Evolutionary conservation across 306 rosid genomes (phyloP).

Genomic region (Cucurbita pepo): DNA sequence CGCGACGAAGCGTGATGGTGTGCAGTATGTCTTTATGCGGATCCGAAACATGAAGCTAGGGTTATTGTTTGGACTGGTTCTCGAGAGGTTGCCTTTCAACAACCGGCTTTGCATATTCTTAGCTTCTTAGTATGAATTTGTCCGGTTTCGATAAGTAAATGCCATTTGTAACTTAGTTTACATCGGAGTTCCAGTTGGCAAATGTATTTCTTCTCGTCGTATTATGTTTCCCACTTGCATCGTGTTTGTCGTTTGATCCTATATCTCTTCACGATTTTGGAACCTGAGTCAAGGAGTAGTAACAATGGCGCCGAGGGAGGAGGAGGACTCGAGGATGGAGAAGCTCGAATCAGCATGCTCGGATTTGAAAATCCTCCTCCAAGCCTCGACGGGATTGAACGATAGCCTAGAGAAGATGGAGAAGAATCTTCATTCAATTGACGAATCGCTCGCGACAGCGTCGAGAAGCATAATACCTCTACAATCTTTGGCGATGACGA

Average conservation of each 20-base stretch:
- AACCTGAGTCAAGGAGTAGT: neutral
- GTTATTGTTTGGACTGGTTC: constrained; percentile 2
- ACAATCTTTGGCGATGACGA: constrained; percentile 63
- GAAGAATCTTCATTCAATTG: constrained; percentile 23
- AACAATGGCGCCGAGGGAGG: constrained; percentile 22
- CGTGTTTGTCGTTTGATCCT: neutral
- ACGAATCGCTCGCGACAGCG: constrained; percentile 27
- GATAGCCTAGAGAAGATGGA: constrained; percentile 32
- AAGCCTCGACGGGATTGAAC: constrained; percentile 25
- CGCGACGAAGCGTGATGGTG: constrained; percentile 55
- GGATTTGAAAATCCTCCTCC: constrained; percentile 33
- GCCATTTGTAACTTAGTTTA: constrained; percentile 59
- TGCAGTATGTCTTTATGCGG: constrained; percentile 59
- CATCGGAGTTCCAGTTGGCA: constrained; percentile 26
- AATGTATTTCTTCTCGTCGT: constrained; percentile 13
- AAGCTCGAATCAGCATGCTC: constrained; percentile 42
- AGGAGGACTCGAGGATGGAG: constrained; percentile 10
- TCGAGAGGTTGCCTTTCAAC: neutral
- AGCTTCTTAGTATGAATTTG: constrained; percentile 16
- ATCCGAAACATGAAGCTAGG: constrained; percentile 58
- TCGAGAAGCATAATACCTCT: constrained; percentile 49
- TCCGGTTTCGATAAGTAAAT: constrained; percentile 7
- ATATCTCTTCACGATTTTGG: neutral
- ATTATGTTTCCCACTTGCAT: constrained; percentile 14
- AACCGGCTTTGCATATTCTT: constrained; percentile 26